Evolutionary conservation across 768 basidiomycete genomes (phyloP), one percentile per base, ranked within the genome.

Genomic region (Suillus hirtellus): DNA sequence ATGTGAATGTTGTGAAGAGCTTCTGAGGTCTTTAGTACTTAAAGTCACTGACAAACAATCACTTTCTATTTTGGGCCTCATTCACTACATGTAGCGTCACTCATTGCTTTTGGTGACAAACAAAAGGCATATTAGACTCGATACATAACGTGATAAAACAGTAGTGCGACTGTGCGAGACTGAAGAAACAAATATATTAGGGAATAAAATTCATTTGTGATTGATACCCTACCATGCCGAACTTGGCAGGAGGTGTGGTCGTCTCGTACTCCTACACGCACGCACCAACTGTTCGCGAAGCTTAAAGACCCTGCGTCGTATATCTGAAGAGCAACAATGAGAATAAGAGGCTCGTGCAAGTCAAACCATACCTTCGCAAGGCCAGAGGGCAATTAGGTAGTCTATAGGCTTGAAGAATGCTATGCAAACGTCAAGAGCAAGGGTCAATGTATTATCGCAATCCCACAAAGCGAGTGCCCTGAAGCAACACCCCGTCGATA

Each of bases 381-480:
- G 89, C 87, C 88, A 89, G 52, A 89, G 68, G 7, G 80, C 77
- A 54, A 82, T 82, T 64, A 89, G 71, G 71, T 86, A 88, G 68
- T 89, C 85, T 53, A 87, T 78, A 11, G 85, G 84, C 31, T 82
- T 79, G 49, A 90, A 71, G n/a, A 90, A 76, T 10, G 84, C 80
- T 67, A 82, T 83, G 64, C 85, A 84, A 52, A 88, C 84, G 40
- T 88, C 85, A 65, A 91, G 77, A 2, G 88, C 88, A 44, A 88
- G 75, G 17, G 76, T 80, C 66, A 90, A 71, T 1, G 83, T 79
- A 59, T 81, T 77, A 68, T 91, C 89, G 63, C 79, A 80, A 65
- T 84, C 79, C 86, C 87, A 91, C 60, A 91, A 73, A 9, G 77
- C 76, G 61, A 90, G 69, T 5, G 83, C 80, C 61, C 87, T 88